Conservation (phyloP, 495 filamentous ascomycete species). For the Entonaema liquescens region DNA sequence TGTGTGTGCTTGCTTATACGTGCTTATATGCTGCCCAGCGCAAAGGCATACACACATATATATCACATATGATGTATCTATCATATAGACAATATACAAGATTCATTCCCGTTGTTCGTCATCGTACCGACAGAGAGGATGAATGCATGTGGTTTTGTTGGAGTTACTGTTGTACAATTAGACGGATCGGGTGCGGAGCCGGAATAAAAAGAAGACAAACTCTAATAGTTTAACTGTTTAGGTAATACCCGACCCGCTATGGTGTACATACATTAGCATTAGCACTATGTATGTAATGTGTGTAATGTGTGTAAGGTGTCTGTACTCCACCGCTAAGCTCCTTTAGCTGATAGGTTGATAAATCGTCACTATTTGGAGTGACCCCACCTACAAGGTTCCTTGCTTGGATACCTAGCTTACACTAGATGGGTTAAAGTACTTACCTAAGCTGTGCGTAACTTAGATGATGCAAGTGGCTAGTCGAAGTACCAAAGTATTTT, state of each 20-base stretch:
- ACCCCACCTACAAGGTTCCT: too few relatives aligned
- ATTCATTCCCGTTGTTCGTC: conserved; percentile 6
- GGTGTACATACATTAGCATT: not conserved
- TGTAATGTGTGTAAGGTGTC: not conserved
- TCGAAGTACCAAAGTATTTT: not conserved
- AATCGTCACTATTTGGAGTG: not conserved
- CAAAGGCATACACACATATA: conserved; percentile 22
- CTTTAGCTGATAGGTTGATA: not conserved
- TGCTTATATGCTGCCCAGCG: conserved; percentile 13
- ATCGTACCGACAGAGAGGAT: conserved; percentile 31
- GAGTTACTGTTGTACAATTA: conserved; percentile 11
- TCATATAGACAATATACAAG: not conserved
- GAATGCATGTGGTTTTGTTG: not conserved
- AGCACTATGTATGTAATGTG: not conserved
- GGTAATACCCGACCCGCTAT: conserved; percentile 37
- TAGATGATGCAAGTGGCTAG: too few relatives aligned
- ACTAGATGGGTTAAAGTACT: not conserved
- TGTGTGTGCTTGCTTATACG: conserved; percentile 19
- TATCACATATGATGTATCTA: not conserved
- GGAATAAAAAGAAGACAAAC: conserved; percentile 17
- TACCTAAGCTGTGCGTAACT: too few relatives aligned
- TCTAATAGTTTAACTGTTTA: conserved; percentile 22
- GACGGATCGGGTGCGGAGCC: conserved; percentile 35
- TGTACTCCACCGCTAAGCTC: conserved; percentile 8
- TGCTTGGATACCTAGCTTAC: too few relatives aligned